phyloP scores from a whole-genome alignment of 2,329 filamentous ascomycete species.

The Alternaria ventricosa region DNA sequence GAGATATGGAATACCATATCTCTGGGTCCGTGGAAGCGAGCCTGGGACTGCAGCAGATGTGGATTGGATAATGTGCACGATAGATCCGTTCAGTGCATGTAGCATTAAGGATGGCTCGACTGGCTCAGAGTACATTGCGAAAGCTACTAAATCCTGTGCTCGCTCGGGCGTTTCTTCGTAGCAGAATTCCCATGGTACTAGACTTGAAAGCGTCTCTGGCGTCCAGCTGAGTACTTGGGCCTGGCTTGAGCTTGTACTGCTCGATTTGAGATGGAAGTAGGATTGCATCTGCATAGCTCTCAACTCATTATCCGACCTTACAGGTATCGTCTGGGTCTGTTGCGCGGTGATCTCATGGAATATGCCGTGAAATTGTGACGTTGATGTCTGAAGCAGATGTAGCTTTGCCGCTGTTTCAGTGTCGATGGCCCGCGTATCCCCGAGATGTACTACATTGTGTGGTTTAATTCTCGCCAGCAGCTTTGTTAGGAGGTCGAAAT shows the following conservation, averaged over 20 bases:
- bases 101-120: conserved; percentile 64
- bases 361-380: conserved; percentile 38
- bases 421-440: conserved; percentile 43
- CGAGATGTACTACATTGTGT: conserved; percentile 72
- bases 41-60: conserved; percentile 53
- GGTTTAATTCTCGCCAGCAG: conserved; percentile 63
- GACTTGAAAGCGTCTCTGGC: conserved; percentile 61
- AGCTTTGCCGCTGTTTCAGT: conserved; percentile 66
- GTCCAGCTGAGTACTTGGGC: conserved; percentile 56
- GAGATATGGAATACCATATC: conserved; percentile 69
- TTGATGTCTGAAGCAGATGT: conserved; percentile 56
- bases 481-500: conserved; percentile 67
- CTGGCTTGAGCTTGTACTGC: conserved; percentile 13
- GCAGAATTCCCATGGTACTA: conserved; percentile 66
- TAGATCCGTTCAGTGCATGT: conserved; percentile 72
- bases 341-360: conserved; percentile 64
- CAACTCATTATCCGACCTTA: conserved; percentile 69
- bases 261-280: conserved; percentile 68
- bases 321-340: conserved; percentile 47
- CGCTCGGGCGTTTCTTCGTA: conserved; percentile 60
- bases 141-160: conserved; percentile 63
- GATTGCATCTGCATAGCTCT: conserved; percentile 79
- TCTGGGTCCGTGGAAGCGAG: conserved; percentile 50
- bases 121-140: conserved; percentile 72
- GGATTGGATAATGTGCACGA: conserved; percentile 70